Evolutionary conservation across 2,329 filamentous ascomycete species (phyloP), one percentile per base, ranked within the genome.

Genomic region (Cladorrhinum sp.): DNA sequence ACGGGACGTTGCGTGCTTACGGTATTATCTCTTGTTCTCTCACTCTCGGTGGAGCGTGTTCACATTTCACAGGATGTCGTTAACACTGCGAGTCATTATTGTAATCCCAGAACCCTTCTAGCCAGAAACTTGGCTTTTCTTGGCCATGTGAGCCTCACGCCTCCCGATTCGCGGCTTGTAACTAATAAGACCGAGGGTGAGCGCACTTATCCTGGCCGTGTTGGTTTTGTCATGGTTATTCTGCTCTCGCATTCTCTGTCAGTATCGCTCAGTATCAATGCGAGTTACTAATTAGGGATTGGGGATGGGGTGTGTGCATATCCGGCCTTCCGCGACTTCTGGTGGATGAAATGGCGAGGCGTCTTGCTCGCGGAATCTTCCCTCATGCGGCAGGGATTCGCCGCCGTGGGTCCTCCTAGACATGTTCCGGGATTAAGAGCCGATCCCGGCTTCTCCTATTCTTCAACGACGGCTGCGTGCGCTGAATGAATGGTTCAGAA

Each of bases 81-180:
- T 18, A 50, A 25, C 22, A 16, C 49, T 18, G 36, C 38, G 53
- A 56, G 53, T 49, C 53, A 56, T 56, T 32, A 22, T 38, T 18
- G 49, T 25, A 8, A 25, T 56, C 49, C 53, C 53, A 56, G 38
- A 25, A 20, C 8, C 23, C 25, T 56, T 56, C 53, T 56, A 49
- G 53, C 38, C 20, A 48, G 16, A 45, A 38, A 27, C 53, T 56
- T 56, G 53, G 53, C 53, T 29, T 23, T 2, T 27, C 38, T 45
- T 56, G 41, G 23, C 32, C 38, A 20, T 56, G 13, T 45, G 53
- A 56, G 38, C 38, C 38, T 56, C 53, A 48, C 38, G 38, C 22
- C 38, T 56, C 36, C 25, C 18, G 36, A 56, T 49, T 49, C 38
- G 27, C 22, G 23, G 36, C 36, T 10, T 18, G 38, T 27, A 22